These are phyloP conservation scores for Fraxinus dipetala DNA, from an alignment of 305 asterid genomes.

Conservation along the genomic window DNA sequence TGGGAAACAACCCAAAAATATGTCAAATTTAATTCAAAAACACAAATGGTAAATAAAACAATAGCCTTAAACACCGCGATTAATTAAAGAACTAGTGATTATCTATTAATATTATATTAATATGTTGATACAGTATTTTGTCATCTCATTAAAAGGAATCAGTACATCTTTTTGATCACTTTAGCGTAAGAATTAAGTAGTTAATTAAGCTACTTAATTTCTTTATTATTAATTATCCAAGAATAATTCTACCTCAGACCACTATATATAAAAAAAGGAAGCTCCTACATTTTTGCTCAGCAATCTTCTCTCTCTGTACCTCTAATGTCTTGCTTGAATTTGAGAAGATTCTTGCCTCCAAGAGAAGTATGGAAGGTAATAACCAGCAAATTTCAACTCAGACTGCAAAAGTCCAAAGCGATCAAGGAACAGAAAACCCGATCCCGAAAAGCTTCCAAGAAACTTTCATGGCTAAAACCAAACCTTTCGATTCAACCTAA, in stretches of 20 bases:
- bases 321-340: constrained; percentile 46
- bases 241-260: neutral
- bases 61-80: neutral
- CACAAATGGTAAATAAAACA: too few species aligned
- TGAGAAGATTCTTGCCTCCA: constrained; percentile 43
- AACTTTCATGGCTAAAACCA: constrained; percentile 21
- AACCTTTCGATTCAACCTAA: constrained; percentile 43
- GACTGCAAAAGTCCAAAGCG: constrained; percentile 37
- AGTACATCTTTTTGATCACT: neutral
- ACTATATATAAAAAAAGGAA: constrained; percentile 7
- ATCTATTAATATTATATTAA: neutral
- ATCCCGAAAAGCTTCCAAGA: constrained; percentile 32
- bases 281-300: constrained; percentile 4
- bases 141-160: neutral
- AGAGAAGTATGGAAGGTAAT: constrained; percentile 52
- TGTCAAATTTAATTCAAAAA: neutral
- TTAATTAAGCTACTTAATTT: neutral
- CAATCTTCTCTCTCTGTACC: neutral
- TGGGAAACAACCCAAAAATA: neutral
- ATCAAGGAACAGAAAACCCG: constrained; percentile 37
- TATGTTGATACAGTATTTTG: neutral
- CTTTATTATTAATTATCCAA: neutral
- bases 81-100: neutral
- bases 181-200: constrained; percentile 42
- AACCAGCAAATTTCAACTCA: constrained; percentile 42